Percentiles rank a stretch among this genome's conserved stretches.
These are phyloP conservation scores for Talaromyces piceae DNA, from an alignment of 2,329 filamentous ascomycete species.

Conservation along the genomic window DNA sequence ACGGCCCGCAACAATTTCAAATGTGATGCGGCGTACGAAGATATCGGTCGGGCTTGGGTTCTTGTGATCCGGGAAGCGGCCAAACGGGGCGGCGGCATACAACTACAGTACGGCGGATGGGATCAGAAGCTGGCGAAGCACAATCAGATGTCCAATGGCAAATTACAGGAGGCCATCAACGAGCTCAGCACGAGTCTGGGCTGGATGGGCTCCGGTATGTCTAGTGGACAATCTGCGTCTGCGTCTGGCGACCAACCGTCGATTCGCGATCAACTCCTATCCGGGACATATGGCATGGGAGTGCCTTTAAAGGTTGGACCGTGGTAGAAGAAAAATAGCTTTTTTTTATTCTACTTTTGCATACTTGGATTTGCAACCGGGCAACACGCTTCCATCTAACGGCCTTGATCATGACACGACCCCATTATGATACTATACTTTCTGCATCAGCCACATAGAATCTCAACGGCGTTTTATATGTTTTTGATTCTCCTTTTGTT, in stretches of 20 bases:
- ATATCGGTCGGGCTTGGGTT: conserved; percentile 89
- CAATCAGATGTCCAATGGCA: conserved; percentile 76
- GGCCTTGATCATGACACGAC: conserved; percentile 25
- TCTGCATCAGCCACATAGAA: conserved; percentile 35
- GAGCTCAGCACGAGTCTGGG: conserved; percentile 67
- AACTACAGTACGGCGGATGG: conserved; percentile 84
- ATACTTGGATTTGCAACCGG: conserved; percentile 5
- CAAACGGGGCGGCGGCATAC: conserved; percentile 84
- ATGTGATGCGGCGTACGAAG: conserved; percentile 93
- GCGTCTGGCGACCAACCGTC: conserved; percentile 38
- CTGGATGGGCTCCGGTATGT: conserved; percentile 58
- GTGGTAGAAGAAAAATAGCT: conserved; percentile 43
- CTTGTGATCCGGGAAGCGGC: conserved; percentile 83
- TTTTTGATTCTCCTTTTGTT: conserved; percentile 6
- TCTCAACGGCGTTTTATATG: conserved; percentile 28
- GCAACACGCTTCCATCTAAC: conserved; percentile 11
- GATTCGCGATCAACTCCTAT: conserved; percentile 51
- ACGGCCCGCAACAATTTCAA: conserved; percentile 81
- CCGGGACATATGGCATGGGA: conserved; percentile 49
- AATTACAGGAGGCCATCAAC: conserved; percentile 70
- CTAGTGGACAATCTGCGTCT: conserved; percentile 21
- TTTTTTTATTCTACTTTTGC: neutral
- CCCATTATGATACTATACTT: conserved; percentile 41
- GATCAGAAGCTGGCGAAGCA: conserved; percentile 81
- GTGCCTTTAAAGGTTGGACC: conserved; percentile 49